phyloP scores from a whole-genome alignment of 345 rosid species.

The Gossypium herbaceum region DNA sequence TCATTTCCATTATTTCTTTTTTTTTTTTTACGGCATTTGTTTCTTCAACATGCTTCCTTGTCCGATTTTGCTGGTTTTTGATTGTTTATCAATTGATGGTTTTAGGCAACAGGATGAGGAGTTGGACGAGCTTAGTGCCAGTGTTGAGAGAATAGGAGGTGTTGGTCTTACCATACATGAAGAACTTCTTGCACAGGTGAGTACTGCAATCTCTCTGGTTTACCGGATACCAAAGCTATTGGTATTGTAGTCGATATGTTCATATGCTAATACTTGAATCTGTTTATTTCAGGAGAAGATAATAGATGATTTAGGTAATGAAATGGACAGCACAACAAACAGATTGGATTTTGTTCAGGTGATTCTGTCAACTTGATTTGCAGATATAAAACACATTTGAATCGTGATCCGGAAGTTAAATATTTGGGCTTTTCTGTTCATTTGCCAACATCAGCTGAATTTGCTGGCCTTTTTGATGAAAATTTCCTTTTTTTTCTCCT shows the following conservation, averaged over 20 bases:
- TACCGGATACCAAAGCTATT: background rate
- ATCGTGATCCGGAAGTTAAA: background rate
- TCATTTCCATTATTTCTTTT: background rate
- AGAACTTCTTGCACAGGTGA: slow-evolving; percentile 86
- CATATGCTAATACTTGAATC: slow-evolving; percentile 16
- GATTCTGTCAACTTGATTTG: slow-evolving; percentile 4
- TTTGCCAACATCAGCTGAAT: background rate
- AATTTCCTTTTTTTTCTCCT: slow-evolving; percentile 10
- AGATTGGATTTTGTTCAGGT: slow-evolving; percentile 99
- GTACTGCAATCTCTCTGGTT: background rate
- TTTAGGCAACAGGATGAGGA: slow-evolving; percentile 94
- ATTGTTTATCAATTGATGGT: background rate
- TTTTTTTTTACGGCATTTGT: background rate
- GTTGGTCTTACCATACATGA: slow-evolving; percentile 97
- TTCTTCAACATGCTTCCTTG: background rate
- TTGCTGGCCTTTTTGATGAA: slow-evolving; percentile 14
- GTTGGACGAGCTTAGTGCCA: slow-evolving; percentile 88
- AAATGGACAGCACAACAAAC: slow-evolving; percentile 90
- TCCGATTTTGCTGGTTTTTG: background rate
- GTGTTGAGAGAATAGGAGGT: slow-evolving; percentile 88
- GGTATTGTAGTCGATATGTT: background rate
- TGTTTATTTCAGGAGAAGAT: slow-evolving; percentile 65
- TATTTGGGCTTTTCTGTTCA: background rate
- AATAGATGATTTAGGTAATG: slow-evolving; percentile 68
- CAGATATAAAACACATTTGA: background rate